Evolutionary conservation across 805 yeast species (phyloP).

Genomic region (Ogataea populi-albae): DNA sequence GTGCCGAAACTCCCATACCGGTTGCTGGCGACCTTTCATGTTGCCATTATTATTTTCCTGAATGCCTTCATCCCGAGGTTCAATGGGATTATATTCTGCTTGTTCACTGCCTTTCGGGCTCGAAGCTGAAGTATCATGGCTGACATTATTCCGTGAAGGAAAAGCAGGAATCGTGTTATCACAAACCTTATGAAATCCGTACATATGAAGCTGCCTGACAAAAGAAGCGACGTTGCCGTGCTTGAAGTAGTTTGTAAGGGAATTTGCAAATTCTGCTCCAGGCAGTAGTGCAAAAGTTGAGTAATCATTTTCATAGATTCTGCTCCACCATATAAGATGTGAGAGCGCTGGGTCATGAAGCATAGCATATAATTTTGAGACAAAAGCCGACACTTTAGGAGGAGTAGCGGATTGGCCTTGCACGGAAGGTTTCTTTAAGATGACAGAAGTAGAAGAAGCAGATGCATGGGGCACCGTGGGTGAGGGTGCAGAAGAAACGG

Average conservation of each 20-base stretch:
- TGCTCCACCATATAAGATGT: slow-evolving; percentile 64
- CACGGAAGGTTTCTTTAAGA: neutral
- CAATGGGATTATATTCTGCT: slow-evolving; percentile 19
- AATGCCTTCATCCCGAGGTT: slow-evolving; percentile 10
- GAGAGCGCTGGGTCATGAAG: slow-evolving; percentile 50
- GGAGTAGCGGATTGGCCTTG: slow-evolving; percentile 5
- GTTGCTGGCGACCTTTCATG: slow-evolving; percentile 16
- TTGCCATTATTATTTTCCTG: slow-evolving; percentile 8
- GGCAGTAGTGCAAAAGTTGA: slow-evolving; percentile 65
- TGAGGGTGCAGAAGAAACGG: neutral
- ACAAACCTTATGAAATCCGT: slow-evolving; percentile 84
- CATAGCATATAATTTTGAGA: slow-evolving; percentile 63
- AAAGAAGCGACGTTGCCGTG: slow-evolving; percentile 93
- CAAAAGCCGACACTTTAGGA: slow-evolving; percentile 57
- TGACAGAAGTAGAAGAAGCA: neutral
- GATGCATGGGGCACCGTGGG: neutral
- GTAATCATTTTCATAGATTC: slow-evolving; percentile 38
- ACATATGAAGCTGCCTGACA: slow-evolving; percentile 94
- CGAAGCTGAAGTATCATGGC: slow-evolving; percentile 1
- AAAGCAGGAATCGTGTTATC: slow-evolving; percentile 35
- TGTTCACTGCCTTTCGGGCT: slow-evolving; percentile 20
- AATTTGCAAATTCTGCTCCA: slow-evolving; percentile 57
- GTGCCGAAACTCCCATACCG: slow-evolving; percentile 58
- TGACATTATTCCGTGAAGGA: slow-evolving; percentile 9
- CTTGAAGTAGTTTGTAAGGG: slow-evolving; percentile 75